Conservation (phyloP, 1,284 basidiomycete species). For the Irpex rosettiformis region DNA sequence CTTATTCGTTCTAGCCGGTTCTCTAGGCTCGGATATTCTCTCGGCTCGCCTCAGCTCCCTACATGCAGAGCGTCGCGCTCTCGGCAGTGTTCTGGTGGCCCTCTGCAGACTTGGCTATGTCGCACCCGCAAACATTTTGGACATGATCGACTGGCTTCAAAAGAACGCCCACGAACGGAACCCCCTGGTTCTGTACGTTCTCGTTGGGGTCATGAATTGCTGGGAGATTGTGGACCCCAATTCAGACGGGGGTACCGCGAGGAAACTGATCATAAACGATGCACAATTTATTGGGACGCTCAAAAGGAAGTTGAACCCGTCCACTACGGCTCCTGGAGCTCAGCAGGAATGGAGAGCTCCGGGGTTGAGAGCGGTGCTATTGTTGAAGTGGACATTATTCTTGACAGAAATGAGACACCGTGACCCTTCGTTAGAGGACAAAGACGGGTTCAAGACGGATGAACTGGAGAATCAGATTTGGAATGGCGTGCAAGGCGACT, state of each 20-base stretch:
- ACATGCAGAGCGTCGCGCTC: slow-evolving; percentile 64
- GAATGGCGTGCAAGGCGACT: slow-evolving; percentile 79
- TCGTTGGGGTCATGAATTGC: slow-evolving; percentile 63
- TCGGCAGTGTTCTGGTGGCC: slow-evolving; percentile 60
- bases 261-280: slow-evolving; percentile 46
- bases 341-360: slow-evolving; percentile 65
- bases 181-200: slow-evolving; percentile 67
- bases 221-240: slow-evolving; percentile 68
- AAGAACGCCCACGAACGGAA: slow-evolving; percentile 49
- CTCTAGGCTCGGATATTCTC: slow-evolving; percentile 63
- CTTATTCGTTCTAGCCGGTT: slow-evolving; percentile 14
- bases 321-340: slow-evolving; percentile 26
- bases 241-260: slow-evolving; percentile 37
- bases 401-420: slow-evolving; percentile 72
- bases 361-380: slow-evolving; percentile 71
- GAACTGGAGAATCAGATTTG: slow-evolving; percentile 79
- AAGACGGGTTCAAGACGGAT: slow-evolving; percentile 68
- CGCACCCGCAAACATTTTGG: slow-evolving; percentile 53
- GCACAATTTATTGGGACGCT: slow-evolving; percentile 47
- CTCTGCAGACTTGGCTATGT: slow-evolving; percentile 65
- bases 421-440: slow-evolving; percentile 62
- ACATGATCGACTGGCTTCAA: slow-evolving; percentile 64
- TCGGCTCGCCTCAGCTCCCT: slow-evolving; percentile 67
- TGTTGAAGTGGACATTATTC: slow-evolving; percentile 87
- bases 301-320: slow-evolving; percentile 44